These are phyloP conservation scores for Blastobotrys terrestris DNA, from an alignment of 805 yeast genomes.

Conservation along the genomic window DNA sequence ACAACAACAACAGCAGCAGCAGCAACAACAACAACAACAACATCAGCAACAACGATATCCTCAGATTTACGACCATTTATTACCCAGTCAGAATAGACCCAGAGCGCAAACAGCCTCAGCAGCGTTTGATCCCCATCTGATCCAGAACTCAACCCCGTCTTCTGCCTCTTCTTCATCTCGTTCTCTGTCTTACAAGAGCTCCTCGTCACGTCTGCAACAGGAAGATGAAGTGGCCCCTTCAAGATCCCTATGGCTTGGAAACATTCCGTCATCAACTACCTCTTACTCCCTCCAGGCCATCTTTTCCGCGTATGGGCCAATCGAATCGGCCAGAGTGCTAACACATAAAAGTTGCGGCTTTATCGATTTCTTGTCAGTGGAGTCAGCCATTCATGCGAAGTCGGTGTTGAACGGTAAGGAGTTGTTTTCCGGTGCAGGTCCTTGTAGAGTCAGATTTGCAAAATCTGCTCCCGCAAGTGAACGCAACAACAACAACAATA, in stretches of 20 bases:
- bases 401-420: constrained; percentile 78
- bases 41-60: constrained; percentile 15
- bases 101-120: constrained; percentile 18
- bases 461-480: constrained; percentile 38
- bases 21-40: constrained; percentile 8
- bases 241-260: constrained; percentile 68
- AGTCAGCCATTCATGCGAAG: constrained; percentile 72
- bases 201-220: background rate
- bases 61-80: background rate
- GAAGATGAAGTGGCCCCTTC: constrained; percentile 42
- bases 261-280: constrained; percentile 59
- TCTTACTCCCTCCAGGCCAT: constrained; percentile 55
- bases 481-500: background rate
- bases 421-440: constrained; percentile 66
- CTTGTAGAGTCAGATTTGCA: constrained; percentile 79
- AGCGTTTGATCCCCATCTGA: constrained; percentile 9
- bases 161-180: background rate
- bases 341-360: constrained; percentile 43
- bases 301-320: constrained; percentile 55
- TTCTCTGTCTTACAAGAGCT: background rate
- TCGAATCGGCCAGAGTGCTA: constrained; percentile 56
- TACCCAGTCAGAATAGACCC: constrained; percentile 7
- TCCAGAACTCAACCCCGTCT: background rate
- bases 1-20: constrained; percentile 10
- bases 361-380: constrained; percentile 66